Base-by-base conservation (phyloP, 441 rosid genomes). In the Pelargonium myrrhifolium region DNA sequence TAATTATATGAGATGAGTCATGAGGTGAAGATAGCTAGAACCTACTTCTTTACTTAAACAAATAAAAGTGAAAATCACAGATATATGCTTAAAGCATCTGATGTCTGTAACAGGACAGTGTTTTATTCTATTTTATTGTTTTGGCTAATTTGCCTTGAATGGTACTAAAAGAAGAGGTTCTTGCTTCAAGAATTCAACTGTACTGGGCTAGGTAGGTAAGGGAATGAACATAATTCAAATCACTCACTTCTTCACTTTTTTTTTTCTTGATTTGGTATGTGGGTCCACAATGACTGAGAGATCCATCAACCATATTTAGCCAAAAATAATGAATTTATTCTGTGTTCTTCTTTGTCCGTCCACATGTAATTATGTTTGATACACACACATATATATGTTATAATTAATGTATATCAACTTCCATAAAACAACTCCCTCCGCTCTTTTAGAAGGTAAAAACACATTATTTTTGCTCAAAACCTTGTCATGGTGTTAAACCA, bases 21-120 rank as follows among this genome's bases (percentile, higher is more conserved):
- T 53, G 59, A 53, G 37, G 5, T 31, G 37, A 7, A 31, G 37
- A 5, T 31, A 3, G 37, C 6, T 3, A 31, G 37, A 31, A n/a
- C 59, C 51, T 10, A n/a, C 12, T 53, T 53, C 59, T 53, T 53
- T 53, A 21, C 59, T 53, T 53, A 53, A 53, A 53, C 59, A 53
- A 18, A 53, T 17, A 53, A 53, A 53, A 53, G 59, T 53, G 59
- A 53, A 6, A 7, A 7, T 53, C 59, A 53, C 59, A 53, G 6
- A 53, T 53, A 31, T 31, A 31, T 31, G 4, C 37, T 31, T 31
- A 31, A 31, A 31, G 37, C 6, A 31, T 31, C 6, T 31, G 37
- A 1, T 31, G 37, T 31, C 37, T 31, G 37, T 31, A 31, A 31
- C 0, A 31, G 37, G 6, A 31, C 37, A 31, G 37, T 31, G 37